Base-by-base conservation (phyloP, 352 stramenopile species). In the Stephanocyclus meneghinianus region DNA sequence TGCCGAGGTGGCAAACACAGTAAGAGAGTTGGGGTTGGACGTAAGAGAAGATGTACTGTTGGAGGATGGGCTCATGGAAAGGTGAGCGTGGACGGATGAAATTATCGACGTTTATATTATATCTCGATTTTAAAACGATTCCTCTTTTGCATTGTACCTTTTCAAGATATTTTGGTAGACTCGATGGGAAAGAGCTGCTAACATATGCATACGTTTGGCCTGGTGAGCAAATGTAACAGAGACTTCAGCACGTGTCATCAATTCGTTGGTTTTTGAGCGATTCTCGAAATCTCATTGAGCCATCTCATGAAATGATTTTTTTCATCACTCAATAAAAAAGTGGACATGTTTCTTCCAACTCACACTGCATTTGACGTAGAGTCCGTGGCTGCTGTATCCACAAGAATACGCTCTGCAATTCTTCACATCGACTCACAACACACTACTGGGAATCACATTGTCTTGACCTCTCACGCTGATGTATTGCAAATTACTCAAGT, bases 181-280 rank as follows among this genome's bases (percentile, higher is more conserved):
- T 93, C 11, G 88, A 93, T 71, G 84, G 51, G 10, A 81, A 83
- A 72, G 76, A 80, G 37, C 79, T 93, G 29, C 76, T 77, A 60
- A 93, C 88, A 4, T 91, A 93, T 76, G 79, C 82, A 1, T 93
- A 93, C 57, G 88, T 93, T 13, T 93, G 88, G 88, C 88, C 88
- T 42, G 64, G 64, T 72, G 29, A 60, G 47, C 37, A 29, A 51
- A 16, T 37, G 32, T 16, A 16, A 30, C 29, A 35, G 2, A 21
- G 35, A 40, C 4, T 40, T 40, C 4, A 40, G 7, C 35, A 40
- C 7, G 35, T 8, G 4, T 40, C 35, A 40, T 40, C 47, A 55
- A 55, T 15, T 21, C 18, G 13, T 32, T 60, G 5, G 9, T 42
- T 26, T 42, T 13, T 30, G 7, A 47, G 48, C 18, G 4, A 16